Percentiles rank a stretch among this genome's conserved stretches.
Evolutionary conservation across 1,284 basidiomycete genomes (phyloP).

Genomic region (Ceratorhiza oryzae-sativae): DNA sequence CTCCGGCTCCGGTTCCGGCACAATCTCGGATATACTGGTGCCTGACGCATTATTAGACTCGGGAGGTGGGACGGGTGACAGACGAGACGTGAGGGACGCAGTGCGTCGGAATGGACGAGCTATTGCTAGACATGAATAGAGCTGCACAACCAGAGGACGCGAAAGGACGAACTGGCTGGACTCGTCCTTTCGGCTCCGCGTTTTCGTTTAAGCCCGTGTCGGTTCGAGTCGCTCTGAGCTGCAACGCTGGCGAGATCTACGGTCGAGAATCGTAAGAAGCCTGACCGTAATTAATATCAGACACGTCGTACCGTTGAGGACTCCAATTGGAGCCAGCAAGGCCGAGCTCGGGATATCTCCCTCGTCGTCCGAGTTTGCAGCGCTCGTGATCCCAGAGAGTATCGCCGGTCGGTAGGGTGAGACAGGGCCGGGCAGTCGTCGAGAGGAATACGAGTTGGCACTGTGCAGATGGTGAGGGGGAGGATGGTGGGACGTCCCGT

Average conservation of each 20-base stretch:
- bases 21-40: not conserved
- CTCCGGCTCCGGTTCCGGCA: conserved; percentile 14
- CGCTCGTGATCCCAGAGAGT: conserved; percentile 29
- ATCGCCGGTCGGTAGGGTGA: conserved; percentile 27
- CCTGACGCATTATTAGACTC: not conserved
- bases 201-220: conserved; percentile 30
- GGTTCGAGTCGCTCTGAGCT: conserved; percentile 20
- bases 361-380: conserved; percentile 45
- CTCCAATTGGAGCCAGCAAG: conserved; percentile 44
- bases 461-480: not conserved
- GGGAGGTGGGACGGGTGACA: not conserved
- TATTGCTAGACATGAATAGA: not conserved
- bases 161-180: conserved; percentile 4
- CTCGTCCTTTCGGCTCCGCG: not conserved
- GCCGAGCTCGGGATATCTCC: conserved; percentile 45
- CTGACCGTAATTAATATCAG: not conserved
- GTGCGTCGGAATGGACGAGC: conserved; percentile 5
- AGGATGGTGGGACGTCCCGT: not conserved
- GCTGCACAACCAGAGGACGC: not conserved
- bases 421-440: conserved; percentile 11
- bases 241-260: conserved; percentile 38
- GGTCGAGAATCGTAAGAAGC: not conserved
- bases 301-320: conserved; percentile 42
- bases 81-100: conserved; percentile 6
- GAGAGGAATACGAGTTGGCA: not conserved